A percentile compares a stretch with the other conserved stretches of the same genome.
Evolutionary conservation across 2,329 filamentous ascomycete species (phyloP).

Genomic region (Penicillium psychrosexuale): DNA sequence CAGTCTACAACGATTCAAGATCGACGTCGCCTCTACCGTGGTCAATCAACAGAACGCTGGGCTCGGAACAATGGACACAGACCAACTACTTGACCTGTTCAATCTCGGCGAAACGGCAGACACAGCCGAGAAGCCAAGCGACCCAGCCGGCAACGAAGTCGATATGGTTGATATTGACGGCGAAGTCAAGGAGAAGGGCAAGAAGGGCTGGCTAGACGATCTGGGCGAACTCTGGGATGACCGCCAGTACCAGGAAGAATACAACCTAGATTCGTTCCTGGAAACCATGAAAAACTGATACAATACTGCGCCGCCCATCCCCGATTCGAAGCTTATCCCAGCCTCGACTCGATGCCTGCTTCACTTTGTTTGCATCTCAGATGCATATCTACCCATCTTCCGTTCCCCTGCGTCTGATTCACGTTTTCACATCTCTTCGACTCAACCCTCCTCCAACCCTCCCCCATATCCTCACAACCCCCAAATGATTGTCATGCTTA

Average conservation of each 20-base stretch:
- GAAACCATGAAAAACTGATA: slow-evolving; percentile 73
- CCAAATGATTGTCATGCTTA: slow-evolving; percentile 11
- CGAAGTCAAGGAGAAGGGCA: slow-evolving; percentile 88
- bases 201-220: slow-evolving; percentile 95
- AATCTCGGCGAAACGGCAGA: slow-evolving; percentile 72
- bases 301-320: not conserved
- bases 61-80: slow-evolving; percentile 92
- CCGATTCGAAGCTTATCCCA: not conserved
- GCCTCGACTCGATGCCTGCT: not conserved
- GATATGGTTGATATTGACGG: slow-evolving; percentile 94
- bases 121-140: slow-evolving; percentile 57
- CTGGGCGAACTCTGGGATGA: slow-evolving; percentile 96
- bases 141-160: slow-evolving; percentile 52
- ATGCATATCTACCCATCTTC: not conserved
- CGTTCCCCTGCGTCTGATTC: not conserved
- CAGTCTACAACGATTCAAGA: slow-evolving; percentile 97
- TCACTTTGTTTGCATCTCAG: not conserved
- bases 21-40: slow-evolving; percentile 95
- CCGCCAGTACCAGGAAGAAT: slow-evolving; percentile 96
- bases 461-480: not conserved
- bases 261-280: slow-evolving; percentile 91
- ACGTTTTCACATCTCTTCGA: not conserved
- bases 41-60: slow-evolving; percentile 99
- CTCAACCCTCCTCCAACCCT: not conserved
- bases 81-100: slow-evolving; percentile 96